Conservation (phyloP, 73 alveolate genomes). For the Halteria grandinella region DNA sequence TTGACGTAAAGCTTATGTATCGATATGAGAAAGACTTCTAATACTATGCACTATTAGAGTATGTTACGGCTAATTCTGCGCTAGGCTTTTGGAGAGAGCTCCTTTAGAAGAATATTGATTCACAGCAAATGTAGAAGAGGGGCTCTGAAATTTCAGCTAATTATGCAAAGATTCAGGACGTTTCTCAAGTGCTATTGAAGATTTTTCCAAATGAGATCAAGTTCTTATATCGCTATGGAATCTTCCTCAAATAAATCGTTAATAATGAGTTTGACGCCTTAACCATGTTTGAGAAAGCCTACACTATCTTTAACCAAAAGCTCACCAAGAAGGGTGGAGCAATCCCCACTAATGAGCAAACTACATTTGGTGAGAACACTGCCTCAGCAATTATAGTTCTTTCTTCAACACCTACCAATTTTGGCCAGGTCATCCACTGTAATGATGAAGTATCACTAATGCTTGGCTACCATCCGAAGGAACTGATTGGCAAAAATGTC, state of each 20-base stretch:
- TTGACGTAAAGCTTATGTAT: background rate
- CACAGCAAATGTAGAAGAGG: background rate
- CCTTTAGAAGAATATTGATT: slow-evolving; percentile 3
- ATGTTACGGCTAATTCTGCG: slow-evolving; percentile 37
- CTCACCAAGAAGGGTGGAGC: background rate
- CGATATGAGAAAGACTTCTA: slow-evolving; percentile 12
- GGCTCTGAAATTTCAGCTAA: slow-evolving; percentile 34
- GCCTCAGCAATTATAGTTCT: slow-evolving; percentile 37
- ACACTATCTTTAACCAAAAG: slow-evolving; percentile 15
- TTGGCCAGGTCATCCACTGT: slow-evolving; percentile 31
- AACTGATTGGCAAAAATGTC: slow-evolving; percentile 28
- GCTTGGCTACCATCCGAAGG: slow-evolving; percentile 30
- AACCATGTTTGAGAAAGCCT: slow-evolving; percentile 23
- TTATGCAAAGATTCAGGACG: slow-evolving; percentile 6
- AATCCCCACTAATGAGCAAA: slow-evolving; percentile 14
- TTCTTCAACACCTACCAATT: slow-evolving; percentile 9
- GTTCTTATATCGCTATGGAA: slow-evolving; percentile 29
- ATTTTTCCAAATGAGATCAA: slow-evolving; percentile 33
- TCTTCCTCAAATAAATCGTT: slow-evolving; percentile 12
- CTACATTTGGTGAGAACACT: slow-evolving; percentile 47
- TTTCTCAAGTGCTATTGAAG: background rate
- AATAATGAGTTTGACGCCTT: slow-evolving; percentile 48
- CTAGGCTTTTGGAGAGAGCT: slow-evolving; percentile 40
- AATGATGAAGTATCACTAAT: slow-evolving; percentile 27
- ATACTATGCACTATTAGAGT: slow-evolving; percentile 5